phyloP scores from a whole-genome alignment of 1,139 yeast genomes.

The Debaryomyces coudertii region DNA sequence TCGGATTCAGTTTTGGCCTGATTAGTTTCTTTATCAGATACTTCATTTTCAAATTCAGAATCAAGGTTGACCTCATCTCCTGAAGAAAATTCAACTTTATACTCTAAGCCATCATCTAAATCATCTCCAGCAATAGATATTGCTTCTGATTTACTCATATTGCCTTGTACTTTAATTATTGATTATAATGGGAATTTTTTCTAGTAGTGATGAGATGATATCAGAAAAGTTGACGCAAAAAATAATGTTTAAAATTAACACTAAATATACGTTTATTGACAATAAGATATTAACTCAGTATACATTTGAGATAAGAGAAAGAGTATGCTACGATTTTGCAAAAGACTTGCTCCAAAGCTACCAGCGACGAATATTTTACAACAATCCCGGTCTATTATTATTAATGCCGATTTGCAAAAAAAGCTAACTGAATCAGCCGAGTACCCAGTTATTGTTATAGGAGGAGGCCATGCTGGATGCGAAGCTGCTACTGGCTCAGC shows the following conservation, averaged over 20 bases:
- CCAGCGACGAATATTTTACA: neutral
- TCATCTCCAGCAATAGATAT: constrained; percentile 47
- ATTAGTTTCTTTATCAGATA: neutral
- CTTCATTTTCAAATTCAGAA: constrained; percentile 15
- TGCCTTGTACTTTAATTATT: neutral
- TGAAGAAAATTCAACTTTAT: constrained; percentile 44
- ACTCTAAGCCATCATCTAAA: constrained; percentile 68
- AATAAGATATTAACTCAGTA: neutral
- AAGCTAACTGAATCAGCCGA: constrained; percentile 35
- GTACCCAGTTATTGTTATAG: constrained; percentile 82
- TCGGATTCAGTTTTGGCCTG: constrained; percentile 18
- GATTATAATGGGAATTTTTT: neutral
- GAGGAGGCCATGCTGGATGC: constrained; percentile 99
- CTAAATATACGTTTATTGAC: neutral
- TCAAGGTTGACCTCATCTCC: constrained; percentile 10
- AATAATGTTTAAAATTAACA: neutral
- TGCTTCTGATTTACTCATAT: constrained; percentile 5
- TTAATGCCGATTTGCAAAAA: constrained; percentile 43
- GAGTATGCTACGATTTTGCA: neutral
- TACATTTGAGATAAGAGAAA: neutral
- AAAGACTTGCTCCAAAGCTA: neutral
- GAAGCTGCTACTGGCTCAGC: constrained; percentile 97
- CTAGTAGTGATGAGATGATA: constrained; percentile 3
- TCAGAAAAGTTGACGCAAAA: constrained; percentile 2
- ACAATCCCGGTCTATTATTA: constrained; percentile 22